Conservation (phyloP, 306 rosid species). For the Argentina anserina region DNA sequence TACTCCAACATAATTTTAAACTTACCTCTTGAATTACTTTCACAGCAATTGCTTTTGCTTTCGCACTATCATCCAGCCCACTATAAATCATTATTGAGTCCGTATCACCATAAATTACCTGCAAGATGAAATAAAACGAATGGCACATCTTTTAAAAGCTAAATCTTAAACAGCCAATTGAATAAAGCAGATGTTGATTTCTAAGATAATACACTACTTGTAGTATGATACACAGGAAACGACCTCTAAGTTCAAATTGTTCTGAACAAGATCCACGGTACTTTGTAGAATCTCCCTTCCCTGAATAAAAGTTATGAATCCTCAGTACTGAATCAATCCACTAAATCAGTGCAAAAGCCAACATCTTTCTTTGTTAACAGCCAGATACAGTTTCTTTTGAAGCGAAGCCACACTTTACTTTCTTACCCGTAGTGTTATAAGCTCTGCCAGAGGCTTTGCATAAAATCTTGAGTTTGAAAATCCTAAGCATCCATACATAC, state of each 20-base stretch:
- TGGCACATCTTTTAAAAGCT: constrained; percentile 23
- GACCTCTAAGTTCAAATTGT: constrained; percentile 92
- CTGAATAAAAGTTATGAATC: constrained; percentile 43
- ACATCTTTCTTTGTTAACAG: too few species aligned
- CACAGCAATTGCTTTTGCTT: constrained; percentile 73
- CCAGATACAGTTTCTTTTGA: background rate
- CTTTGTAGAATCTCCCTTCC: constrained; percentile 96
- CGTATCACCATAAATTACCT: constrained; percentile 97
- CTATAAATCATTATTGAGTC: constrained; percentile 97
- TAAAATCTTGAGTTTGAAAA: constrained; percentile 95
- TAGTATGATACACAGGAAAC: constrained; percentile 23
- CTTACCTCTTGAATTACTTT: constrained; percentile 93
- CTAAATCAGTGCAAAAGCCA: too few species aligned
- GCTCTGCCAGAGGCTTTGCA: constrained; percentile 96
- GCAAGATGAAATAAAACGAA: constrained; percentile 19
- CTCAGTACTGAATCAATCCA: constrained; percentile 21
- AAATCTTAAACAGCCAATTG: constrained; percentile 15
- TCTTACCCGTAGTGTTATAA: constrained; percentile 84
- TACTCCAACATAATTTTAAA: constrained; percentile 16
- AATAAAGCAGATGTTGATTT: background rate
- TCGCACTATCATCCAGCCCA: constrained; percentile 78
- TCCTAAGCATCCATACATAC: constrained; percentile 98
- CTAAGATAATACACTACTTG: background rate
- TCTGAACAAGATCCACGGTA: constrained; percentile 93
- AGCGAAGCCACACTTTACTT: constrained; percentile 15